phyloP scores from a whole-genome alignment of 192 early-diverging fungal species.

The Coemansia sp. region DNA sequence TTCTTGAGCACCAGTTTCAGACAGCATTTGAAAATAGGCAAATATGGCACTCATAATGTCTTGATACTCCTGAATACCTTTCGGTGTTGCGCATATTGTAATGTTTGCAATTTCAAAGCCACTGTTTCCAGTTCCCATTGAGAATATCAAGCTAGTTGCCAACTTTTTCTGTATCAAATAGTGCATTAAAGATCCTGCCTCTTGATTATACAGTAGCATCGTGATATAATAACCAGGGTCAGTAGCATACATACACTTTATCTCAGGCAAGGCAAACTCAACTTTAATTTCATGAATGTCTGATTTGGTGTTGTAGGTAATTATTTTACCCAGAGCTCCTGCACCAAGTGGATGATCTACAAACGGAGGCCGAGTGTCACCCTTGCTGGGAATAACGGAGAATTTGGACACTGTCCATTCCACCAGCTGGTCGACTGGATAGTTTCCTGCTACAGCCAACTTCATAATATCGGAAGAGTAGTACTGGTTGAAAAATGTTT shows the following conservation, averaged over 20 bases:
- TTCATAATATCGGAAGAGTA: constrained; percentile 95
- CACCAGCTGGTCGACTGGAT: constrained; percentile 70
- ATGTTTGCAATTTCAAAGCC: not conserved
- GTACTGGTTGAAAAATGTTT: constrained; percentile 78
- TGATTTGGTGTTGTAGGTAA: constrained; percentile 60
- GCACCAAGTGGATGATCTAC: constrained; percentile 64
- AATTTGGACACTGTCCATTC: constrained; percentile 80
- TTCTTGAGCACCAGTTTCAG: not conserved
- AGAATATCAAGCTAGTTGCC: not conserved
- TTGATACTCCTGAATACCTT: not conserved
- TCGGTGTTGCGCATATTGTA: not conserved
- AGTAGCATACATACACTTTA: constrained; percentile 32
- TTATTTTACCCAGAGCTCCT: constrained; percentile 65
- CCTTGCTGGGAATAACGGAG: constrained; percentile 70
- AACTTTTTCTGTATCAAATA: not conserved
- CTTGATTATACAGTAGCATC: not conserved
- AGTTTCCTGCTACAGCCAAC: constrained; percentile 80
- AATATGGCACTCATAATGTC: not conserved
- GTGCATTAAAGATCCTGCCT: not conserved
- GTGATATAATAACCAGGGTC: not conserved
- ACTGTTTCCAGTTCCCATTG: not conserved
- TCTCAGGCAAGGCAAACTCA: constrained; percentile 80
- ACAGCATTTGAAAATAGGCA: not conserved
- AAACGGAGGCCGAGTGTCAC: constrained; percentile 59
- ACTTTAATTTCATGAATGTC: constrained; percentile 65